Percentiles rank a stretch among this genome's conserved stretches.
phyloP scores from a whole-genome alignment of 2,329 filamentous ascomycete species.

The Lasiodiplodia citricola region DNA sequence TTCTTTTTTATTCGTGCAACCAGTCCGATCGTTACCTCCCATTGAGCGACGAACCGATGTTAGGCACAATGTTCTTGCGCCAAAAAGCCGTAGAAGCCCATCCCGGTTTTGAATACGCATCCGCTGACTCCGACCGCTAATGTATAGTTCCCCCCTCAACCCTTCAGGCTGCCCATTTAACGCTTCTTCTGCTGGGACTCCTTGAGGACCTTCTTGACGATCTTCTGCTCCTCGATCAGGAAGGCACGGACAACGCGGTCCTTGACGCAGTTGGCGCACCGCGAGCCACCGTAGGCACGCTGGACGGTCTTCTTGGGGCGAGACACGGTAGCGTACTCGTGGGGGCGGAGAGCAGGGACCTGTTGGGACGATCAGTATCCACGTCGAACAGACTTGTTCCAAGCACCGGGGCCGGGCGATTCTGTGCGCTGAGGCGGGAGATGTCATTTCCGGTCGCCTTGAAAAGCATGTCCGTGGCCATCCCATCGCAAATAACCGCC shows the following conservation, averaged over 20 bases:
- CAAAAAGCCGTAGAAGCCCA: constrained; percentile 28
- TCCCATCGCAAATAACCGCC: not conserved
- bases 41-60: constrained; percentile 26
- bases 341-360: constrained; percentile 95
- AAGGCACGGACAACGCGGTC: constrained; percentile 98
- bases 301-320: constrained; percentile 99
- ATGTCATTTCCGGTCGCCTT: not conserved
- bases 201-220: constrained; percentile 99
- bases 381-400: not conserved
- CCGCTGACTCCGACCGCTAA: constrained; percentile 28
- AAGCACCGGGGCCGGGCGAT: not conserved
- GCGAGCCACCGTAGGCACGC: constrained; percentile 96
- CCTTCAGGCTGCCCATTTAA: constrained; percentile 36
- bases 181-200: constrained; percentile 83
- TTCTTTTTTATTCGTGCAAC: constrained; percentile 28
- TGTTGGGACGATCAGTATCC: constrained; percentile 45
- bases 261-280: constrained; percentile 98
- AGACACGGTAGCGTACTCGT: constrained; percentile 96
- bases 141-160: constrained; percentile 22
- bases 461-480: not conserved
- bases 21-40: constrained; percentile 27
- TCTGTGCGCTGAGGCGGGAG: not conserved
- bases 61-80: constrained; percentile 27
- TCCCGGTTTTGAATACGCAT: constrained; percentile 27
- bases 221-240: constrained; percentile 99